Evolutionary conservation across 129 eudicot species (phyloP).

Genomic region (Chrysanthemum makinoi): DNA sequence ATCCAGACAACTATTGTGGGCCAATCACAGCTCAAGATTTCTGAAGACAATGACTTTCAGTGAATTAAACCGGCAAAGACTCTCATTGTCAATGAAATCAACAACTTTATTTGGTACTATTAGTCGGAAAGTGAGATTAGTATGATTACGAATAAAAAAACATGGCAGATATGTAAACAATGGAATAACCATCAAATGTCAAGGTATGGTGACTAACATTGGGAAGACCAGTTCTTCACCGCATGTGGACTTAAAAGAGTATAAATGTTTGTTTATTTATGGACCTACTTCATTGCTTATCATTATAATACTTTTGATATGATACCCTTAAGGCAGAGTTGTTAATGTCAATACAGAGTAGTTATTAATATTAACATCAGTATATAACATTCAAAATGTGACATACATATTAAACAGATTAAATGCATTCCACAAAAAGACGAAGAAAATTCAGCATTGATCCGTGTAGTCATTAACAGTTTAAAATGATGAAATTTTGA

Average conservation of each 20-base stretch:
- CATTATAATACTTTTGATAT: not conserved
- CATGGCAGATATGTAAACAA: constrained; percentile 13
- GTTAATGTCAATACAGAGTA: not conserved
- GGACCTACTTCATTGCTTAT: constrained; percentile 11
- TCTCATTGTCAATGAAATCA: constrained; percentile 23
- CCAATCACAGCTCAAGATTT: constrained; percentile 29
- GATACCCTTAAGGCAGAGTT: not conserved
- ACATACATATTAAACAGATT: not conserved
- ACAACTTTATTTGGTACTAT: constrained; percentile 30
- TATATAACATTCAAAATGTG: not conserved
- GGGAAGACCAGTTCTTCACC: constrained; percentile 26
- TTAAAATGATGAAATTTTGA: not conserved
- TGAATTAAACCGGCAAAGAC: constrained; percentile 14
- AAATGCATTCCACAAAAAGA: not conserved
- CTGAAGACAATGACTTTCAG: constrained; percentile 30
- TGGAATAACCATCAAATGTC: constrained; percentile 23
- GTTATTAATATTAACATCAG: constrained; percentile 3
- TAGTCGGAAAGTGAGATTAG: not conserved
- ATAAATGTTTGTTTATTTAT: constrained; percentile 10
- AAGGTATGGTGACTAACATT: constrained; percentile 26
- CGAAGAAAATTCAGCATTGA: not conserved
- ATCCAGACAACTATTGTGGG: constrained; percentile 40
- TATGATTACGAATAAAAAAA: constrained; percentile 29
- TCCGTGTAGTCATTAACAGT: not conserved
- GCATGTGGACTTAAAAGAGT: constrained; percentile 34